Evolutionary conservation across 352 stramenopile species (phyloP).

Genomic region (Phytophthora boehmeriae): DNA sequence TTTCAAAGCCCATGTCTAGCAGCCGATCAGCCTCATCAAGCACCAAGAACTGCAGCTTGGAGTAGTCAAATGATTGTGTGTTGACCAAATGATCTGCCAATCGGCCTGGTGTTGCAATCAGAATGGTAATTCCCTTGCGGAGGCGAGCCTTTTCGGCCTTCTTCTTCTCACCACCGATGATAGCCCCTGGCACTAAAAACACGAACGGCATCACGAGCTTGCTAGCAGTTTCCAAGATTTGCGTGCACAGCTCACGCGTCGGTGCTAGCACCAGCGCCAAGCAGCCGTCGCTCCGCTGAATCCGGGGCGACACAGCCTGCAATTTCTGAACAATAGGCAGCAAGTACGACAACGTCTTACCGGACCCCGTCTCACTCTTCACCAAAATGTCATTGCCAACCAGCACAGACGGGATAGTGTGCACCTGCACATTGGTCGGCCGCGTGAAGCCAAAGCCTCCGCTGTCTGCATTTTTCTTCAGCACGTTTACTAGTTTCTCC

Average conservation of each 20-base stretch:
- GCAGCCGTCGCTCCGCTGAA: conserved; percentile 86
- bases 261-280: conserved; percentile 93
- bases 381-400: conserved; percentile 91
- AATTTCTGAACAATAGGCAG: conserved; percentile 95
- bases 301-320: conserved; percentile 65
- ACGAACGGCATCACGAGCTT: conserved; percentile 95
- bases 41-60: conserved; percentile 93
- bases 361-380: conserved; percentile 96
- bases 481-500: conserved; percentile 66
- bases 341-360: conserved; percentile 97
- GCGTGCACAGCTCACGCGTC: conserved; percentile 94
- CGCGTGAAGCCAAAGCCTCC: conserved; percentile 79
- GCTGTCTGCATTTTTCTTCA: conserved; percentile 55
- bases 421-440: conserved; percentile 83
- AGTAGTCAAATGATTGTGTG: conserved; percentile 91
- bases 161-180: conserved; percentile 96
- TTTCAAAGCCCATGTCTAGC: conserved; percentile 99
- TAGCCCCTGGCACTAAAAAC: conserved; percentile 80
- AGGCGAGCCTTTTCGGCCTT: conserved; percentile 87
- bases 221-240: conserved; percentile 95
- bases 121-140: conserved; percentile 94
- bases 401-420: conserved; percentile 77
- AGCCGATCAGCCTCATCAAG: conserved; percentile 99
- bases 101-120: conserved; percentile 97
- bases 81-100: conserved; percentile 97